Evolutionary conservation across 352 stramenopile genomes (phyloP).

Genomic region (Globisporangium spiculum): DNA sequence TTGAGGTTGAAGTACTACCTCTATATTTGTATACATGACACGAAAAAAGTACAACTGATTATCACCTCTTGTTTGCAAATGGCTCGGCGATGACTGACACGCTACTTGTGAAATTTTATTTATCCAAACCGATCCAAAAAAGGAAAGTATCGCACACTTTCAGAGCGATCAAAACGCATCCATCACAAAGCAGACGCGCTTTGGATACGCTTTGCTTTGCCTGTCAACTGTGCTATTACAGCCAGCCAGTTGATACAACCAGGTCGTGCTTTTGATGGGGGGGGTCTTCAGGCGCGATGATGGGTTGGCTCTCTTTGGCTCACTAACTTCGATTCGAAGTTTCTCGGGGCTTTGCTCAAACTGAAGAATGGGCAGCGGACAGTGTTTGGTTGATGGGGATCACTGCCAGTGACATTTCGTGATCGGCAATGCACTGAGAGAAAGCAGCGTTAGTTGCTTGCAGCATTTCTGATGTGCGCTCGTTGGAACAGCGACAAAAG

Average conservation of each 20-base stretch:
- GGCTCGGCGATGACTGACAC: background rate
- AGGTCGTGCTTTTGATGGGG: background rate
- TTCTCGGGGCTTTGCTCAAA: background rate
- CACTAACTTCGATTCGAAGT: background rate
- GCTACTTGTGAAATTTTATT: background rate
- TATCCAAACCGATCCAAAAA: slow-evolving; percentile 4
- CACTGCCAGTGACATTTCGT: background rate
- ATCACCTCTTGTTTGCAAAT: background rate
- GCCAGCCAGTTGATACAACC: background rate
- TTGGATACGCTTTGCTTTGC: too few species aligned
- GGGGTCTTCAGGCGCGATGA: background rate
- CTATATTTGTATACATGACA: background rate
- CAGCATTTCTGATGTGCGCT: background rate
- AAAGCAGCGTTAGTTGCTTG: background rate
- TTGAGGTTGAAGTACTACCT: slow-evolving; percentile 2
- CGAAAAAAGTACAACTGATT: background rate
- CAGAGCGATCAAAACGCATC: slow-evolving; percentile 8
- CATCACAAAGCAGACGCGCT: background rate
- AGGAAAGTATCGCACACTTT: slow-evolving; percentile 1
- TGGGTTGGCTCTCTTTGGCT: background rate
- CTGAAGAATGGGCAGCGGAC: background rate
- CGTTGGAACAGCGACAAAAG: background rate
- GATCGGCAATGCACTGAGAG: background rate
- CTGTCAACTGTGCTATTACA: background rate
- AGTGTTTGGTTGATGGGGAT: background rate